phyloP scores from a whole-genome alignment of 1,284 basidiomycete genomes.

The Pterulicium gracile region DNA sequence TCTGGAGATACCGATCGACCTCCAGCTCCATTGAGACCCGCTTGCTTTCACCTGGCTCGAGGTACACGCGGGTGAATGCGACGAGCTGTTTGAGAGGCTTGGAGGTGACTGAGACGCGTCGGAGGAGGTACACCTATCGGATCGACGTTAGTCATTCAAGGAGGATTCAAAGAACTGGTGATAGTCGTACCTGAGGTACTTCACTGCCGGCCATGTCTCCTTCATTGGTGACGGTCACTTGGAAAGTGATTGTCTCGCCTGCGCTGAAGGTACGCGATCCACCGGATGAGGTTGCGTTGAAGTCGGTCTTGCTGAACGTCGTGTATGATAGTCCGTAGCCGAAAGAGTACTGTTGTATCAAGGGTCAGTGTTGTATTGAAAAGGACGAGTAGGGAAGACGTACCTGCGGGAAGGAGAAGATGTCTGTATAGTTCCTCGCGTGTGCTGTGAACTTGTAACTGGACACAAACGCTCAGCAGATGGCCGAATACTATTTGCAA shows the following conservation, averaged over 20 bases:
- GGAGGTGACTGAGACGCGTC: slow-evolving; percentile 16
- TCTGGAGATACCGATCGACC: slow-evolving; percentile 16
- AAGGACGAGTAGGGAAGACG: neutral
- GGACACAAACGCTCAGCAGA: neutral
- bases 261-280: slow-evolving; percentile 14
- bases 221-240: slow-evolving; percentile 16
- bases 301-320: slow-evolving; percentile 14
- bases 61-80: slow-evolving; percentile 18
- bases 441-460: slow-evolving; percentile 18
- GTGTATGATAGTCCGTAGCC: slow-evolving; percentile 20
- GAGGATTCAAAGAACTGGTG: neutral
- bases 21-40: slow-evolving; percentile 16
- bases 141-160: neutral
- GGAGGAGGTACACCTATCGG: slow-evolving; percentile 17
- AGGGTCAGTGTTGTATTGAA: neutral
- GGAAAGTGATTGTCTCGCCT: slow-evolving; percentile 18
- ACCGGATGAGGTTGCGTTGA: slow-evolving; percentile 15
- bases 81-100: slow-evolving; percentile 18
- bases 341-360: slow-evolving; percentile 14
- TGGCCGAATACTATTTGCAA: neutral
- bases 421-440: slow-evolving; percentile 16
- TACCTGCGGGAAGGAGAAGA: slow-evolving; percentile 14
- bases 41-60: slow-evolving; percentile 15
- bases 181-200: slow-evolving; percentile 14
- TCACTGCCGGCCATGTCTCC: slow-evolving; percentile 16